These are phyloP conservation scores for Tricholoma furcatifolium DNA, from an alignment of 768 basidiomycete species.

Conservation along the genomic window DNA sequence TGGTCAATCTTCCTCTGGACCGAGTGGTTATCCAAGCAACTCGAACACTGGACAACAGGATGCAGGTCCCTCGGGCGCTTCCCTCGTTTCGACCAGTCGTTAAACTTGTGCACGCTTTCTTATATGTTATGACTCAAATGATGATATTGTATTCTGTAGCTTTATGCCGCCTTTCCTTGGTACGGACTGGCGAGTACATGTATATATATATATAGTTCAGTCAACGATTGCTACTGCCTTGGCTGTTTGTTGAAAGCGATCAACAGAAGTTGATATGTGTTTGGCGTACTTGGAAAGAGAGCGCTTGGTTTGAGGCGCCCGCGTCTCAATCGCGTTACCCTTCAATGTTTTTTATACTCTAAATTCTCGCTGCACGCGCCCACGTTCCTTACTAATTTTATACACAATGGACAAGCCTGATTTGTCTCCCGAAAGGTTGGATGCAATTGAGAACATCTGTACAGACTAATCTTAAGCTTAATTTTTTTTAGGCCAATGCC, in stretches of 20 bases:
- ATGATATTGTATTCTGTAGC: constrained; percentile 13
- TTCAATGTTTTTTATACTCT: not conserved
- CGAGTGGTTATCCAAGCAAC: constrained; percentile 3
- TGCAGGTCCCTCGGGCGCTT: not conserved
- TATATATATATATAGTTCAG: constrained; percentile 4
- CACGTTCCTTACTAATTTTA: constrained; percentile 13
- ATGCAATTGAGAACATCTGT: not conserved
- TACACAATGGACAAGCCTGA: constrained; percentile 13
- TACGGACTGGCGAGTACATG: constrained; percentile 1
- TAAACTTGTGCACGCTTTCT: not conserved
- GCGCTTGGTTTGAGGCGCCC: too few relatives aligned
- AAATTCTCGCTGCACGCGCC: not conserved
- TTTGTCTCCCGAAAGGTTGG: constrained; percentile 19
- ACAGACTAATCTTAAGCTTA: constrained; percentile 3
- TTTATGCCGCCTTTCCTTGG: not conserved
- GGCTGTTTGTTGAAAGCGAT: too few relatives aligned
- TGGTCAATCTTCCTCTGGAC: constrained; percentile 11
- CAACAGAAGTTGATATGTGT: too few relatives aligned
- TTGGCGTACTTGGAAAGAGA: too few relatives aligned
- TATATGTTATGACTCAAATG: constrained; percentile 1
- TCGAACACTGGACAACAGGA: constrained; percentile 1
- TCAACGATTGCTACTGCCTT: not conserved
- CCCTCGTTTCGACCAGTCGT: constrained; percentile 3
- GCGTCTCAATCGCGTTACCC: too few relatives aligned
- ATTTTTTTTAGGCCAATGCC: constrained; percentile 16